Conservation (phyloP, 2,329 filamentous ascomycete genomes). For the Endothia cerciana region DNA sequence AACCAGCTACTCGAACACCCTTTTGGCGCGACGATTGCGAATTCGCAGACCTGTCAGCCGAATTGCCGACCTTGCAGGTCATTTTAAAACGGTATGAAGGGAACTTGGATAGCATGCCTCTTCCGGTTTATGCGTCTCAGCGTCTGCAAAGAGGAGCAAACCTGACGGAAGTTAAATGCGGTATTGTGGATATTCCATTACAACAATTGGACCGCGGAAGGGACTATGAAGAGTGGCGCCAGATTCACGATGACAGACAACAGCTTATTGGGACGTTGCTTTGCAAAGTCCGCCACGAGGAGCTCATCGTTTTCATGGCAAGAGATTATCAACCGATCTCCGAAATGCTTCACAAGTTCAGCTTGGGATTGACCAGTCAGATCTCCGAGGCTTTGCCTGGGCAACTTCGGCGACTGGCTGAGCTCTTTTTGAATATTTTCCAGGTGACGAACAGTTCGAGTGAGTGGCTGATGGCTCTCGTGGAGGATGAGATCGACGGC, state of each 20-base stretch:
- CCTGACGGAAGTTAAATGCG: conserved; percentile 59
- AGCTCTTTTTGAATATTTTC: conserved; percentile 90
- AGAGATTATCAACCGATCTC: conserved; percentile 84
- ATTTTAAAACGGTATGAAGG: conserved; percentile 70
- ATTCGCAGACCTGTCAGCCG: conserved; percentile 72
- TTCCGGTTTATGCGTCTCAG: conserved; percentile 48
- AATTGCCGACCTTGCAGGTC: conserved; percentile 70
- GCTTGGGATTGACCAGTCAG: conserved; percentile 80
- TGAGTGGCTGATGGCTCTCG: conserved; percentile 90
- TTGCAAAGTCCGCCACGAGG: conserved; percentile 81
- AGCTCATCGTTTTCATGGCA: conserved; percentile 85
- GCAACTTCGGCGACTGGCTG: conserved; percentile 78
- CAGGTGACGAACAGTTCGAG: conserved; percentile 83
- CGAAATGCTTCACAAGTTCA: conserved; percentile 83
- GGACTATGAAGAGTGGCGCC: conserved; percentile 87
- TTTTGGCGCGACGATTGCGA: conserved; percentile 85
- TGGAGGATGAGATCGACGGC: conserved; percentile 97
- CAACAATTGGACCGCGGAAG: conserved; percentile 77
- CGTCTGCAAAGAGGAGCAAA: conserved; percentile 48
- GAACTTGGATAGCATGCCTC: conserved; percentile 49
- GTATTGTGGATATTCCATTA: conserved; percentile 80
- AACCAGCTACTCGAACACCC: conserved; percentile 71
- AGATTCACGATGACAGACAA: conserved; percentile 75
- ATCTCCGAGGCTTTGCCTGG: conserved; percentile 79
- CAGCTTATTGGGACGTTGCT: conserved; percentile 82